Base-by-base conservation (phyloP, 1,284 basidiomycete genomes). In the Cutaneotrichosporon mucoides region DNA sequence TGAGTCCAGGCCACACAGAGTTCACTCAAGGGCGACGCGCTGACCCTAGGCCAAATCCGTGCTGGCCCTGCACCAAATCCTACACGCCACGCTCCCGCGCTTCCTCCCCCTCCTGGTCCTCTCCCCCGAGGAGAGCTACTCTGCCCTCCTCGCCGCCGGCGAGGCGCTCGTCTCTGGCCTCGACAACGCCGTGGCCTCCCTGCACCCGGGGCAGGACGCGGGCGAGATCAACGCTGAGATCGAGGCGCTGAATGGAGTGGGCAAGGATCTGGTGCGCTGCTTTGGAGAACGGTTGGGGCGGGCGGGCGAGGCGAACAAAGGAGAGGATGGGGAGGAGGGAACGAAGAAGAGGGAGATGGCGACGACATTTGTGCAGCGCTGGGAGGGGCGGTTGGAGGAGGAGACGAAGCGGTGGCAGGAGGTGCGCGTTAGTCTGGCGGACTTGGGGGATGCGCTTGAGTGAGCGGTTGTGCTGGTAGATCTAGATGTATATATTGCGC, bases 171-270 rank as follows among this genome's bases (percentile, higher is more conserved):
- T 69, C n/a, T 66, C 67, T 3, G 63, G 65, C 1, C 70, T 73
- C 57, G 73, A 75, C 56, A 61, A 64, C 9, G 70, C 68, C 38
- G 62, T 76, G 6, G 62, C 68, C 1, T 46, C 67, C 7, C 61
- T 73, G 65, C 71, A 73, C 48, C 71, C 73, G 1, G 59, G 61
- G 36, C 75, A 77, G 61, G 70, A 73, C 47, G 61, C 62, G 6
- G 57, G 63, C 8, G 73, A 70, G 55, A 68, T 77, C 42, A 53
- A 62, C 16, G 55, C 56, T 11, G 56, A 67, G 4, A 37, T 74
- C 34, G 38, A 48, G 8, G 57, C 63, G 6, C 53, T 75, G 12
- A 62, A 57, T 33, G 41, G 10, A 6, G 13, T 57, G 6, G 67
- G 68, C 4, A 46, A 47, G 13, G 53, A 36, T 9, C 41, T 73